Conservation (phyloP, 2,329 filamentous ascomycete species). For the Alternaria sp. region DNA sequence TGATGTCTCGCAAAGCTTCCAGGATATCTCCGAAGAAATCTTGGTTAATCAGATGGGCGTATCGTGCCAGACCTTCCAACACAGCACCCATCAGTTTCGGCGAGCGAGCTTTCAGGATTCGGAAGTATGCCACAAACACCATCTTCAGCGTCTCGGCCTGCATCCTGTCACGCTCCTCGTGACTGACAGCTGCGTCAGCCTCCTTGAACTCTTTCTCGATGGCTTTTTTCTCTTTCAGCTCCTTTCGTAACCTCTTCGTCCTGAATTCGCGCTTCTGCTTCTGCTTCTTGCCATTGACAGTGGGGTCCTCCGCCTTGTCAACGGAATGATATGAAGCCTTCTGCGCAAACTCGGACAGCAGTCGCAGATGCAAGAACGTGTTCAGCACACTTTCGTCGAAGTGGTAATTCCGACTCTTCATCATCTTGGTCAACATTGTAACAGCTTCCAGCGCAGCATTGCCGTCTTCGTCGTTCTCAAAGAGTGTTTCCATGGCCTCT, state of each 20-base stretch:
- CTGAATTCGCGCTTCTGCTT: conserved; percentile 85
- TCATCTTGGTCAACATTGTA: conserved; percentile 88
- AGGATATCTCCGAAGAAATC: conserved; percentile 98
- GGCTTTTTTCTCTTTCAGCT: conserved; percentile 82
- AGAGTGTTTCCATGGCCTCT: conserved; percentile 80
- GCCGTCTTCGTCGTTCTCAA: conserved; percentile 88
- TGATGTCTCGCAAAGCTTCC: conserved; percentile 92
- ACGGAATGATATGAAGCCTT: conserved; percentile 82
- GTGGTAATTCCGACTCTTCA: conserved; percentile 84
- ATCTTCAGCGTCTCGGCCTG: conserved; percentile 95
- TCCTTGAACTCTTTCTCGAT: conserved; percentile 93
- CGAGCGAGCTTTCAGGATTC: conserved; percentile 83
- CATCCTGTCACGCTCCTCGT: conserved; percentile 92
- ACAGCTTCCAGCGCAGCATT: conserved; percentile 87
- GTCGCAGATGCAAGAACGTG: conserved; percentile 85
- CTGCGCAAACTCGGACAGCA: conserved; percentile 85
- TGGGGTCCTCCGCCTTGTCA: conserved; percentile 65
- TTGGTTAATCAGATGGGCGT: conserved; percentile 96
- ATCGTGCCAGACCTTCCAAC: conserved; percentile 90
- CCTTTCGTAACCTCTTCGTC: conserved; percentile 86
- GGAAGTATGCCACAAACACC: conserved; percentile 94
- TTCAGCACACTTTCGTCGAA: conserved; percentile 88
- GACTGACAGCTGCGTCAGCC: conserved; percentile 87
- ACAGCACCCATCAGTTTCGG: conserved; percentile 95
- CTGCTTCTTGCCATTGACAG: conserved; percentile 62